Conservation (phyloP, 148 eudicot genomes). For the Arbutus unedo region DNA sequence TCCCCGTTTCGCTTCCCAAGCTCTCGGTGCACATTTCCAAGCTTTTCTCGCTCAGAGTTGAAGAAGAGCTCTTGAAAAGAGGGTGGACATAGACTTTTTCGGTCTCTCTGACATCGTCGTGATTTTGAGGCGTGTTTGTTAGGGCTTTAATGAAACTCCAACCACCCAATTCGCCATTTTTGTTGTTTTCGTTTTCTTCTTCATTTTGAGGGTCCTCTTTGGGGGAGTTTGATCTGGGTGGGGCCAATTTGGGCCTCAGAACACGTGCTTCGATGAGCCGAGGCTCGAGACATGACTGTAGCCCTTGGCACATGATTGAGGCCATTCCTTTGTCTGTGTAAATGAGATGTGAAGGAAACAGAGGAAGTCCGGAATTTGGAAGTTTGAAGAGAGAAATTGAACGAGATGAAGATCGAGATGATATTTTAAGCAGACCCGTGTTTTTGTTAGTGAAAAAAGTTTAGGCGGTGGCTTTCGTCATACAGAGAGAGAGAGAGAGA, state of each 20-base stretch:
- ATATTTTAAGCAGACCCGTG: not conserved
- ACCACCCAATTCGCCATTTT: conserved; percentile 23
- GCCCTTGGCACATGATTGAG: not conserved
- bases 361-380: not conserved
- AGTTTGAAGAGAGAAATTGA: not conserved
- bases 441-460: not conserved
- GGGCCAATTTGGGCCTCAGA: not conserved
- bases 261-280: not conserved
- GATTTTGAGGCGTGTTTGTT: conserved; percentile 20
- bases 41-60: conserved; percentile 51
- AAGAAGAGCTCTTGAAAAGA: conserved; percentile 31
- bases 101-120: conserved; percentile 7
- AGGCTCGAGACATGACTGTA: not conserved
- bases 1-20: conserved; percentile 70
- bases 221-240: not conserved
- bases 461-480: no score
- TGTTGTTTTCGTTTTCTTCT: not conserved
- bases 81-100: conserved; percentile 55
- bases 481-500: not conserved
- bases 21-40: conserved; percentile 84
- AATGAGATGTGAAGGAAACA: not conserved
- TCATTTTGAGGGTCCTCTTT: not conserved
- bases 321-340: not conserved
- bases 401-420: not conserved
- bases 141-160: conserved; percentile 51